Evolutionary conservation across 1,139 yeast genomes (phyloP).

Genomic region (Suzukiozyma palmioleophila): DNA sequence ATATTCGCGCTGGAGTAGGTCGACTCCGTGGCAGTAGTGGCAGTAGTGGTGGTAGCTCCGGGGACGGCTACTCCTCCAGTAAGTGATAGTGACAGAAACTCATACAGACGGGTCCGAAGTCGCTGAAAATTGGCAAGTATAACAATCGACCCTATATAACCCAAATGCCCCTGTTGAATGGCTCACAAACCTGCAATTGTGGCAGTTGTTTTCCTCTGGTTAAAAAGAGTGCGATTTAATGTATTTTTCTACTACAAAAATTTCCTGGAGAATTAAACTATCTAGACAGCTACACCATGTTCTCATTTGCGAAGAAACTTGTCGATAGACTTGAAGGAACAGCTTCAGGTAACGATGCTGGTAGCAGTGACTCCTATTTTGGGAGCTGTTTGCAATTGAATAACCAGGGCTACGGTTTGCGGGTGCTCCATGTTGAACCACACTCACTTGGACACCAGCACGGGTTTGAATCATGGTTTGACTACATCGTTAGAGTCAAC

Average conservation of each 20-base stretch:
- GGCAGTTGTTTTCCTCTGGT: too few relatives aligned
- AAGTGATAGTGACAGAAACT: too few relatives aligned
- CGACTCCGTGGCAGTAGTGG: too few relatives aligned
- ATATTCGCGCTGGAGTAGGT: too few relatives aligned
- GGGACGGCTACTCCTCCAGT: too few relatives aligned
- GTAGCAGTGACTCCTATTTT: constrained; percentile 48
- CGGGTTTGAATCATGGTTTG: constrained; percentile 78
- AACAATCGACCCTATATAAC: too few relatives aligned
- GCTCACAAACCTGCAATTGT: too few relatives aligned
- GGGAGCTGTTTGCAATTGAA: constrained; percentile 37
- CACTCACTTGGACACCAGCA: constrained; percentile 34
- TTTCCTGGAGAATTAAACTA: background rate
- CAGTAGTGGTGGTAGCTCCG: too few relatives aligned
- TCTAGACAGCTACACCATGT: constrained; percentile 42
- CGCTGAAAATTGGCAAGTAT: too few relatives aligned
- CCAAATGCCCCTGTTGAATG: too few relatives aligned
- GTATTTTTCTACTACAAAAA: background rate
- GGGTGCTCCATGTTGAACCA: constrained; percentile 39
- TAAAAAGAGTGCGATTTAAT: too few relatives aligned
- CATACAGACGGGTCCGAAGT: too few relatives aligned
- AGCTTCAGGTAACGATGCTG: constrained; percentile 21
- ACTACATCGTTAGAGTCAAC: constrained; percentile 73
- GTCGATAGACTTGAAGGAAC: constrained; percentile 70
- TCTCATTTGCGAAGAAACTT: constrained; percentile 81
- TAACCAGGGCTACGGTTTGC: constrained; percentile 41